Evolutionary conservation across 78 protist genomes (phyloP).

Genomic region (slime mould (Dictyostelium discoideum)): dicty_2.7 NC_007088.5:1692501-1693000

Average conservation of each 20-base stretch:
- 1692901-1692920: not conserved
- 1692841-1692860: not conserved
- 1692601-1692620: not conserved
- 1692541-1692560: no score
- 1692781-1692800: constrained; percentile 33
- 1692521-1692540: no score
- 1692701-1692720: not conserved
- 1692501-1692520: not conserved
- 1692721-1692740: not conserved
- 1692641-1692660: not conserved
- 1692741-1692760: not conserved
- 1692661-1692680: not conserved
- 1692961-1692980: not conserved
- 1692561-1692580: not conserved
- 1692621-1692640: not conserved
- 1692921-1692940: constrained; percentile 27
- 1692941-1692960: constrained; percentile 14
- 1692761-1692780: not conserved
- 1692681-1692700: not conserved
- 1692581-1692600: not conserved
- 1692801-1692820: constrained; percentile 38
- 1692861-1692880: not conserved
- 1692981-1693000: not conserved
- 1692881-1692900: not conserved
- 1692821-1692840: constrained; percentile 37